Evolutionary conservation across 352 stramenopile species (phyloP), one percentile per base, ranked within the genome.

Genomic region (Phytophthora idaei): DNA sequence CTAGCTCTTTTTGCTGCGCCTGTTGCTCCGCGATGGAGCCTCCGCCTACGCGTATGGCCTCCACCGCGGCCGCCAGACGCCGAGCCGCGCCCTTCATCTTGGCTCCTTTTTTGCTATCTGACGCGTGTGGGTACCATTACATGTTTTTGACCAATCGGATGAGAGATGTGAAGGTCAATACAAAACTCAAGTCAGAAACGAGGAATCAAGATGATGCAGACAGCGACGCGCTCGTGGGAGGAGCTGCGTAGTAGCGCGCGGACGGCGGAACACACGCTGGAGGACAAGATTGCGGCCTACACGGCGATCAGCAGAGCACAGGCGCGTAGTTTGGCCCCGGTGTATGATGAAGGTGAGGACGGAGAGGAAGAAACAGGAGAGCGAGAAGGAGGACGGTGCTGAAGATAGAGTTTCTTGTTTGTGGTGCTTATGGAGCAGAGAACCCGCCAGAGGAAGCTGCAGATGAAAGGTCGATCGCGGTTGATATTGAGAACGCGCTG

Each of bases 201-300:
- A 39, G 31, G 12, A 25, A 11, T 34, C 6, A 64, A 45, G 25
- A 79, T 78, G 74, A 94, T 92, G 83, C 80, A 89, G 77, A 75
- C 78, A 60, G 59, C 71, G 55, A 80, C 80, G 54, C 69, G 75
- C 45, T 82, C 84, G 56, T 96, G 89, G 89, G 89, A 96, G 47
- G 83, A 95, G 9, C 73, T 96, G 48, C 77, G 85, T 44, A 83
- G 77, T 48, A 76, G 78, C 27, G 89, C 89, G 54, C 80, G 87
- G 59, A 70, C 76, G 7, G 79, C 86, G n/a, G 89, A 96, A 73
- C 83, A 76, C 28, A 77, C 82, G 52, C 74, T 96, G 49, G 89
- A 93, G 72, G 87, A 94, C 57, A 94, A 96, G 57, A 89, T 94
- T 49, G 77, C 81, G 12, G 65, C 85, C 0, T 94, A 91, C 41